Percentiles rank a stretch among this genome's conserved stretches.
Conservation (phyloP, 257 asterid genomes). For the Hygrophila difformis region DNA sequence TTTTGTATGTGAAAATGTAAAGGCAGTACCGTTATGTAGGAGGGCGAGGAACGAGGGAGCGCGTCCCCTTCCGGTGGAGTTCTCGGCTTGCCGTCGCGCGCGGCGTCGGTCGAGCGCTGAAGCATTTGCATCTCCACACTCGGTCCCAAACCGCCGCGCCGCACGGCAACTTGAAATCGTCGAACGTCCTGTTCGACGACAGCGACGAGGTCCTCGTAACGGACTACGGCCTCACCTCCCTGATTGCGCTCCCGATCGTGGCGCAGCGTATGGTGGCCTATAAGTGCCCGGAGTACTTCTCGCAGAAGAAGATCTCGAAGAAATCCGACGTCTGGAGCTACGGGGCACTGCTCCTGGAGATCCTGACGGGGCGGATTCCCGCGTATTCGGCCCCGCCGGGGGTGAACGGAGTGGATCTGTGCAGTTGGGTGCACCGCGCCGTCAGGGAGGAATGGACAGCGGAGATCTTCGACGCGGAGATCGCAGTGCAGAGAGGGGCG, state of each 20-base stretch:
- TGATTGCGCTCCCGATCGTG: conserved; percentile 42
- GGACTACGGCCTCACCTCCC: conserved; percentile 57
- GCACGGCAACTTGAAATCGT: conserved; percentile 64
- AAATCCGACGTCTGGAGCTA: conserved; percentile 81
- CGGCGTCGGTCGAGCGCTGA: conserved; percentile 50
- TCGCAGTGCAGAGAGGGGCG: conserved; percentile 55
- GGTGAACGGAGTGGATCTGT: conserved; percentile 50
- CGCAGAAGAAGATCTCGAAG: conserved; percentile 32
- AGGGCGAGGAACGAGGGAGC: conserved; percentile 42
- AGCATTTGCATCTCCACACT: conserved; percentile 41
- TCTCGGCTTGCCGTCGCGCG: conserved; percentile 50
- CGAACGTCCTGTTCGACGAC: conserved; percentile 57
- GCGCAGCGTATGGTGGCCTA: conserved; percentile 50
- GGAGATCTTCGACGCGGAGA: conserved; percentile 76
- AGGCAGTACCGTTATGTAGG: conserved; percentile 25
- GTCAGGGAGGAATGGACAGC: conserved; percentile 95
- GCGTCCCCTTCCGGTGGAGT: conserved; percentile 60
- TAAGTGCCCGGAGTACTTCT: conserved; percentile 58
- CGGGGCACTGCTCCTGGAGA: conserved; percentile 62
- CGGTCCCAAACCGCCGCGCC: conserved; percentile 36
- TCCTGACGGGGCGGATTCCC: conserved; percentile 55
- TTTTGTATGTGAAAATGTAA: too few relatives aligned
- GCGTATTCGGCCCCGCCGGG: conserved; percentile 47
- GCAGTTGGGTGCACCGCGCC: conserved; percentile 73
- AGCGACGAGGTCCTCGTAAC: conserved; percentile 34